Evolutionary conservation across 176 grass and related monocot species (phyloP), one percentile per base, ranked within the genome.

Genomic region (Oryza glaberrima): DNA sequence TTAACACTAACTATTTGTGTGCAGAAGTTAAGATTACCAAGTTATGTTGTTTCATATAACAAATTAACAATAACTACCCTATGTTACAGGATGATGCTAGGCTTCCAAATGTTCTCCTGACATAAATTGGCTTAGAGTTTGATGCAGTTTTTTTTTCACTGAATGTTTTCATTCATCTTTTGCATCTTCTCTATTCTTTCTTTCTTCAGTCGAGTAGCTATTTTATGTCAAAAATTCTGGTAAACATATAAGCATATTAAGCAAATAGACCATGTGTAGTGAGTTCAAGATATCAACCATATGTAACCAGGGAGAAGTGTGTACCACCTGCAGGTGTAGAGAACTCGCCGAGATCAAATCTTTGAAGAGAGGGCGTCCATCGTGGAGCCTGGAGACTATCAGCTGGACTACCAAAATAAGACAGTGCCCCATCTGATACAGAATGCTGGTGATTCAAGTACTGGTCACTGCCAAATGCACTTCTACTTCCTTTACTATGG

Each of bases 291-390:
- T n/a, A 36, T 70, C 3, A 65, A 64, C 12, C 34, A 41, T 65
- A 76, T 70, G 81, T 76, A 77, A 77, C 51, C 35, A 81, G 38
- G 75, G 40, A 77, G 5, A 88, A 90, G 67, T 38, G 83, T 65
- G 65, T 92, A 95, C 93, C 91, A 96, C 88, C 91, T 67, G 83
- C 69, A 66, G 93, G 93, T 56, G 93, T 95, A 81, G 91, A 92
- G 76, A 94, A 98, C 76, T 98, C 93, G 46, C 81, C 96, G 11
- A 90, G 91, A 90, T 98, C 93, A 75, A 92, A 95, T 94, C 88
- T 96, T 65, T 87, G 96, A 72, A 95, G 65, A 84, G 89, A 92
- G 20, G 93, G 91, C 48, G 96, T 98, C 93, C 93, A 95, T 30
- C 96, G 85, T 69, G 89, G 87, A 72, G 87, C 88, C 38, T 91